A percentile compares a stretch with the other conserved stretches of the same genome.
These are phyloP conservation scores for Sesbania bispinosa DNA, from an alignment of 306 rosid species.

Conservation along the genomic window DNA sequence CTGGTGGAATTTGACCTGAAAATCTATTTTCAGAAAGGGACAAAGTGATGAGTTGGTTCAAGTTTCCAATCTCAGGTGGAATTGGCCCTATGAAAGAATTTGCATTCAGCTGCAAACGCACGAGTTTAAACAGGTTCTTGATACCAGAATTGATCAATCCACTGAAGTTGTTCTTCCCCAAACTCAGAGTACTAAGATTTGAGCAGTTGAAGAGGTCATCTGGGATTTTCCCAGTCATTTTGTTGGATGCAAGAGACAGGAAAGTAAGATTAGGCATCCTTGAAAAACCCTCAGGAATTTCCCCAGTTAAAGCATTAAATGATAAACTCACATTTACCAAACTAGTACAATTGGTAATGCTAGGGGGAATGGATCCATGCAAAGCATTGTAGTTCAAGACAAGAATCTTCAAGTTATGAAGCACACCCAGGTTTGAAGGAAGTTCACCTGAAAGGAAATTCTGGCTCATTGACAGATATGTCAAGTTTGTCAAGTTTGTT, in stretches of 20 bases:
- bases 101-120: conserved; percentile 9
- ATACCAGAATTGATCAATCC: conserved; percentile 60
- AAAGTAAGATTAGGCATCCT: conserved; percentile 61
- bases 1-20: conserved; percentile 64
- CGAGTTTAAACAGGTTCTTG: conserved; percentile 54
- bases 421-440: conserved; percentile 64
- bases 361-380: conserved; percentile 63
- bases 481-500: conserved; percentile 61
- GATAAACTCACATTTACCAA: conserved; percentile 44
- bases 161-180: conserved; percentile 45
- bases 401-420: conserved; percentile 53
- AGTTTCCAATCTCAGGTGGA: conserved; percentile 66
- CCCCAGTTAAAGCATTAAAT: conserved; percentile 49
- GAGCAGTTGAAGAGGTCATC: conserved; percentile 73
- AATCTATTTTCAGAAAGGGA: conserved; percentile 54
- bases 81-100: conserved; percentile 70
- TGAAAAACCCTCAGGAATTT: conserved; percentile 62
- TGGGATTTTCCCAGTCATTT: conserved; percentile 74
- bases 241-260: conserved; percentile 45
- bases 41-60: conserved; percentile 47
- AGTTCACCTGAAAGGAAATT: conserved; percentile 69
- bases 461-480: conserved; percentile 54
- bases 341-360: conserved; percentile 66
- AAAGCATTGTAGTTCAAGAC: conserved; percentile 34
- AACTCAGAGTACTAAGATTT: conserved; percentile 48